These are phyloP conservation scores for Termitomyces sp. DNA, from an alignment of 768 basidiomycete species.

Conservation along the genomic window DNA sequence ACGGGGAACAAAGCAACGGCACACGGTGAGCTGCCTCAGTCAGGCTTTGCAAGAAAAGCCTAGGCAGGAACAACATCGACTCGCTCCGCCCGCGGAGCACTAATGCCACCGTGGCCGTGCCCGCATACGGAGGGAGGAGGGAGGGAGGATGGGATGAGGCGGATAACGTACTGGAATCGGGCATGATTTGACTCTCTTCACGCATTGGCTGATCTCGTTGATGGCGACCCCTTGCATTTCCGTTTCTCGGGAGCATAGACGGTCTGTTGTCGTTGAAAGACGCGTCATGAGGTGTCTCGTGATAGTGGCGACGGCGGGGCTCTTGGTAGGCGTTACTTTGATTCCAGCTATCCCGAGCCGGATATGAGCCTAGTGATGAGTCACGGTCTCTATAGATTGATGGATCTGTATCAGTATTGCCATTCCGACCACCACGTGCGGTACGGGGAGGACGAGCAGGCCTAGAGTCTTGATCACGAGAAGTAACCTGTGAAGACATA, in stretches of 20 bases:
- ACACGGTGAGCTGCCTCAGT: slow-evolving; percentile 21
- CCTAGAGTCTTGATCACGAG: slow-evolving; percentile 18
- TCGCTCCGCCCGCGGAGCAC: slow-evolving; percentile 15
- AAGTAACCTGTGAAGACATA: slow-evolving; percentile 10
- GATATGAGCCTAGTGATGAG: slow-evolving; percentile 8
- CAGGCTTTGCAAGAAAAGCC: slow-evolving; percentile 12
- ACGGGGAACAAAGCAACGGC: slow-evolving; percentile 17
- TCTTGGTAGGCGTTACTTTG: slow-evolving; percentile 16
- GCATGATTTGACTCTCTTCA: slow-evolving; percentile 27
- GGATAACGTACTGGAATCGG: slow-evolving; percentile 59
- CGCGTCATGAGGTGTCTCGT: slow-evolving; percentile 8
- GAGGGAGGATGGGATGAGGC: slow-evolving; percentile 38
- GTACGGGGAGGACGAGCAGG: slow-evolving; percentile 18
- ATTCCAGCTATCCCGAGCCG: slow-evolving; percentile 20
- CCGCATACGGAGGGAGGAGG: slow-evolving; percentile 31
- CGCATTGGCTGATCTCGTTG: slow-evolving; percentile 23
- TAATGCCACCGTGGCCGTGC: slow-evolving; percentile 25
- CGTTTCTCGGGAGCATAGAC: slow-evolving; percentile 16
- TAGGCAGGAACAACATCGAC: slow-evolving; percentile 10
- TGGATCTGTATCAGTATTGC: slow-evolving; percentile 24
- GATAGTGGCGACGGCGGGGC: slow-evolving; percentile 9
- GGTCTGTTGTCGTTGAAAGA: slow-evolving; percentile 17
- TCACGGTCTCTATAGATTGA: slow-evolving; percentile 21
- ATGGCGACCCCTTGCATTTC: slow-evolving; percentile 22
- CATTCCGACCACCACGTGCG: slow-evolving; percentile 21